Percentiles rank a stretch among this genome's conserved stretches.
These are phyloP conservation scores for Fusarium brevicatenulatum DNA, from an alignment of 2,329 filamentous ascomycete genomes.

Conservation along the genomic window DNA sequence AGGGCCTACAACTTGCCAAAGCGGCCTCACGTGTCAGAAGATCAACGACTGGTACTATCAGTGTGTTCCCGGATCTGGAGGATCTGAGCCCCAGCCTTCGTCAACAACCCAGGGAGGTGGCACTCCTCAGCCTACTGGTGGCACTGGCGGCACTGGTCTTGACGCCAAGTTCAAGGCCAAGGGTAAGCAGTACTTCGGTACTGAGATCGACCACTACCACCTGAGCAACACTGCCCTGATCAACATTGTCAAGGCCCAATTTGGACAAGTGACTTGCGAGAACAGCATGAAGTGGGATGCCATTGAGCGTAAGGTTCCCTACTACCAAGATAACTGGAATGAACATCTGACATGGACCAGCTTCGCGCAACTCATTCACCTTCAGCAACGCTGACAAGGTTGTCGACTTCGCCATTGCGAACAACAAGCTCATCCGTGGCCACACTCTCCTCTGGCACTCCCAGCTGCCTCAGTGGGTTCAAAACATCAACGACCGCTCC, in stretches of 20 bases:
- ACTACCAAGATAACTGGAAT: no score
- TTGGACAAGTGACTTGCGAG: constrained; percentile 73
- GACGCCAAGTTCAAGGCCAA: constrained; percentile 56
- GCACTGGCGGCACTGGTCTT: neutral
- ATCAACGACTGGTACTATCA: constrained; percentile 22
- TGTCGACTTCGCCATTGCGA: constrained; percentile 65
- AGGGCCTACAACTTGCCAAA: neutral
- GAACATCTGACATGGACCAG: constrained; percentile 51
- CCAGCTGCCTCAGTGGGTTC: constrained; percentile 69
- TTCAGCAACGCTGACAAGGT: constrained; percentile 69
- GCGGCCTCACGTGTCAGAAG: constrained; percentile 15
- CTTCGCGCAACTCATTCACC: constrained; percentile 60
- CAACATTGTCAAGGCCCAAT: constrained; percentile 67
- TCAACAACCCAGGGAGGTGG: neutral
- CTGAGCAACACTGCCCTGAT: constrained; percentile 57
- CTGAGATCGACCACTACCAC: constrained; percentile 63
- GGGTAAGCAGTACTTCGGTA: constrained; percentile 74
- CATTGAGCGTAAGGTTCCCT: constrained; percentile 8
- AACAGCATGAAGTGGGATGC: constrained; percentile 78
- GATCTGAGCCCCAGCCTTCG: neutral
- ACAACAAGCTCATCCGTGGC: constrained; percentile 69
- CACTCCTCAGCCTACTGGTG: constrained; percentile 1
- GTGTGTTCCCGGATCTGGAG: constrained; percentile 11
- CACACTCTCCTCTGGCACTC: constrained; percentile 75
- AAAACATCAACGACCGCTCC: constrained; percentile 60